Evolutionary conservation across 73 alveolate species (phyloP), one percentile per base, ranked within the genome.

Genomic region (Breviolum minutum): DNA sequence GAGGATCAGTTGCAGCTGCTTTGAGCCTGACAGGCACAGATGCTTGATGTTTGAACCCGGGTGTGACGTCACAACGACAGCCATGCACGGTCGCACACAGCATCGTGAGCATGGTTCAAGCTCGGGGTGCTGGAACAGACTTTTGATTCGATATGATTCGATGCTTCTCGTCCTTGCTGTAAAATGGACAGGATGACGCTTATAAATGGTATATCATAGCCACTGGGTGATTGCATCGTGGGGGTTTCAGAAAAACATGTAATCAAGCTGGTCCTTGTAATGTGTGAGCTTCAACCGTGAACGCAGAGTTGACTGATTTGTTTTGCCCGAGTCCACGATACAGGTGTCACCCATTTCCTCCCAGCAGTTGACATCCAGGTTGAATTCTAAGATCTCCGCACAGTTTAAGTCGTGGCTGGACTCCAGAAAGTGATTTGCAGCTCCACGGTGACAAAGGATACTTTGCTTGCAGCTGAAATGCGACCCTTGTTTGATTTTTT

Each of bases 71-170:
- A 83, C 92, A 83, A 83, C 0, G 76, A 83, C 92, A 22, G 26
- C 92, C 48, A 61, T 83, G 61, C 92, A 26, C 60, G 76, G 32
- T 61, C 19, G 92, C 92, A 83, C 92, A 83, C 92, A 7, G 71
- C 92, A 22, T 54, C 92, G 76, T 40, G 22, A 61, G 76, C 73
- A 61, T 83, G 92, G 92, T 61, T 24, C 60, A 54, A 54, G 60
- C 92, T 26, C 74, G 92, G 92, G 92, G 92, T 61, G 92, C 92
- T 83, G 92, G 92, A 61, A 83, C 92, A 83, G 92, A 83, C 92
- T 83, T 83, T 83, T 80, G 88, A 48, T 48, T 66, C 13, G 88
- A 80, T 80, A 40, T 40, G 77, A 68, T 68, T 22, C 17, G 77
- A 68, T 17, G 77, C 77, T 68, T 68, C 77, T 68, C 77, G n/a